Evolutionary conservation across 306 rosid genomes (phyloP), one percentile per base, ranked within the genome.

Genomic region (Quercus cerris): DNA sequence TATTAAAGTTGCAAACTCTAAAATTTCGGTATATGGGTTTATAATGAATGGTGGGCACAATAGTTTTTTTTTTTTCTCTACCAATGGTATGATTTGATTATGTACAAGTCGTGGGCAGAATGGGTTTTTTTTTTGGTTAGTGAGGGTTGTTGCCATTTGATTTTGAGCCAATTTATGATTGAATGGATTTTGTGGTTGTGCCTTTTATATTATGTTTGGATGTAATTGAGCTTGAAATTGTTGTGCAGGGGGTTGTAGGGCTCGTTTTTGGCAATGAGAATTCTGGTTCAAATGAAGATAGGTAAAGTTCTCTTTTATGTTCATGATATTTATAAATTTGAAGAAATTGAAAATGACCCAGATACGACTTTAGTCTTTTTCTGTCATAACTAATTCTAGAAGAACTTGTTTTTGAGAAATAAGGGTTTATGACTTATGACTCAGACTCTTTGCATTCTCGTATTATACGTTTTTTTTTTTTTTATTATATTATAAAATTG

Each of bases 241-340:
- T 27, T 15, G 27, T 79, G 79, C 89, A 91, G 97, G 98, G 98
- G 2, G 97, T 94, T 68, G 94, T 94, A 38, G 98, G 97, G 56
- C 92, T 88, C 70, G 94, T 92, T 84, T 92, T 92, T 62, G 97
- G 98, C 64, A 92, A 91, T 57, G 98, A 94, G 84, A 92, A 82
- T 84, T 87, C 90, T 25, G 79, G 92, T 23, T 88, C 97, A 28
- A 91, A 89, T 76, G 97, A 89, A 84, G 98, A 94, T 63, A 92
- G 97, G 98, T 89, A 75, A 83, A 8, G 14, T 74, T 23, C 27
- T 28, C 73, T 15, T 61, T 23, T 30, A 55, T 74, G 19, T 19
- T 73, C 22, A 27, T 15, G 15, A 11, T 13, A 70, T 80, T 78
- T 35, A 27, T 74, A 49, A 55, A 22, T 74, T 80, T 5, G 27